These are phyloP conservation scores for Phytophthora constricta DNA, from an alignment of 352 stramenopile species.

Conservation along the genomic window DNA sequence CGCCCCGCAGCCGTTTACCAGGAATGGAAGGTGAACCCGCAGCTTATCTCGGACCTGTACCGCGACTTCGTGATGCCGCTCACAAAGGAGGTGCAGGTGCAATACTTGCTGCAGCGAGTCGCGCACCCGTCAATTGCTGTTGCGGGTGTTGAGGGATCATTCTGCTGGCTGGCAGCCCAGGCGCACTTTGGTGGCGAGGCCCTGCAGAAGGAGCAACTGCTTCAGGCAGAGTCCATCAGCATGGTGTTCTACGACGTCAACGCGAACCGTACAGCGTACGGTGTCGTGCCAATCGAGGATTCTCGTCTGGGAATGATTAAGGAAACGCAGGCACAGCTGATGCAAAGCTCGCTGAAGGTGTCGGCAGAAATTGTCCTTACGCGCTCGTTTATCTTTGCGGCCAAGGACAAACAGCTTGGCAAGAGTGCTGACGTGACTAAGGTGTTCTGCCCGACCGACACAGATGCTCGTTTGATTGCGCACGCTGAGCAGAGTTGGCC, in stretches of 20 bases:
- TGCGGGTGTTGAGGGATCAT: slow-evolving; percentile 71
- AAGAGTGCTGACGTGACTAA: slow-evolving; percentile 59
- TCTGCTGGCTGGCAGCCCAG: slow-evolving; percentile 78
- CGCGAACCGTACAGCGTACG: slow-evolving; percentile 83
- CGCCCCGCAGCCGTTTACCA: slow-evolving; percentile 36
- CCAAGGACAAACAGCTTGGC: slow-evolving; percentile 49
- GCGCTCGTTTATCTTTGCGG: slow-evolving; percentile 76
- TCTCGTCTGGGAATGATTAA: slow-evolving; percentile 88
- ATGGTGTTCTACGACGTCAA: slow-evolving; percentile 83
- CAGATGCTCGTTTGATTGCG: slow-evolving; percentile 55
- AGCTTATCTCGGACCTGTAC: slow-evolving; percentile 97
- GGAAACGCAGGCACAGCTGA: slow-evolving; percentile 80
- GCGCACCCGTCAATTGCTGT: slow-evolving; percentile 81
- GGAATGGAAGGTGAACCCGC: slow-evolving; percentile 94
- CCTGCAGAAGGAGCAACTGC: slow-evolving; percentile 56
- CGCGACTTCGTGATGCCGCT: slow-evolving; percentile 98
- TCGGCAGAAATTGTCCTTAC: slow-evolving; percentile 76
- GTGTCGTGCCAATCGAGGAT: slow-evolving; percentile 88
- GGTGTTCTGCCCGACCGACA: slow-evolving; percentile 67
- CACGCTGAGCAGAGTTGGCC: slow-evolving; percentile 81
- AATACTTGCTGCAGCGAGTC: slow-evolving; percentile 87
- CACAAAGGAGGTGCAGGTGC: slow-evolving; percentile 99
- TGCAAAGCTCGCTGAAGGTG: slow-evolving; percentile 79
- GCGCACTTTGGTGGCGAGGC: slow-evolving; percentile 65
- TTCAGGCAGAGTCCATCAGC: slow-evolving; percentile 65